Conservation (phyloP, 495 filamentous ascomycete species). For the Sphaerosporella brunnea region DNA sequence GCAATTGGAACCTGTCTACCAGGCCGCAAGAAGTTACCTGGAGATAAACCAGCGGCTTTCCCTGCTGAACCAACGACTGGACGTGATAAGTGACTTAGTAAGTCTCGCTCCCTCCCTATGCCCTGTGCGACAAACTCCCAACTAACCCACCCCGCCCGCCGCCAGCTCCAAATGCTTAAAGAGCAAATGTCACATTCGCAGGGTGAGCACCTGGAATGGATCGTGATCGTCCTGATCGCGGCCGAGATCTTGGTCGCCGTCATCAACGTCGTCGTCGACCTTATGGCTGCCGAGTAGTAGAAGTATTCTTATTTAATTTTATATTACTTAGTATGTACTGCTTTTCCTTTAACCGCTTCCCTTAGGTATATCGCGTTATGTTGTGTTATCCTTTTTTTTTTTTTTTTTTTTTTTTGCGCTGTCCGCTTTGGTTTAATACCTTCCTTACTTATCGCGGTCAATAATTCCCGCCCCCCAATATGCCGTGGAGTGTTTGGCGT, state of each 20-base stretch:
- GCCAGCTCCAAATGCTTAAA: conserved; percentile 64
- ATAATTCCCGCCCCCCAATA: too few species aligned
- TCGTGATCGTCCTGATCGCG: conserved; percentile 89
- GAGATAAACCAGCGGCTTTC: conserved; percentile 96
- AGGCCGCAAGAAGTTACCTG: conserved; percentile 81
- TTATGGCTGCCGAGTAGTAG: conserved; percentile 54
- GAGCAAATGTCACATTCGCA: conserved; percentile 94
- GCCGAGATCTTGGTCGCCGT: conserved; percentile 89
- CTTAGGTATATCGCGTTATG: too few species aligned
- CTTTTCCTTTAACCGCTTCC: too few species aligned
- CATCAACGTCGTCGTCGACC: conserved; percentile 88
- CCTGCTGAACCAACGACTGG: conserved; percentile 70
- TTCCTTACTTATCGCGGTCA: too few species aligned
- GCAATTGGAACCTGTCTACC: conserved; percentile 85
- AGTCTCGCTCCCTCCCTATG: not conserved
- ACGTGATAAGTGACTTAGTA: conserved; percentile 78
- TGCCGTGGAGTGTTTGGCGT: too few species aligned
- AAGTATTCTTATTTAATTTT: too few species aligned
- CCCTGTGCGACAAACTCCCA: not conserved
- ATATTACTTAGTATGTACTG: too few species aligned
- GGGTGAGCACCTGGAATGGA: conserved; percentile 90
- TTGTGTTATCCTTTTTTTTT: too few species aligned
- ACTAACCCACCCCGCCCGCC: not conserved
- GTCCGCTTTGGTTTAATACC: too few species aligned
- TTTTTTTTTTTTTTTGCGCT: too few species aligned